These are phyloP conservation scores for Tylopilus vinaceipallidus DNA, from an alignment of 768 basidiomycete species.

Conservation along the genomic window DNA sequence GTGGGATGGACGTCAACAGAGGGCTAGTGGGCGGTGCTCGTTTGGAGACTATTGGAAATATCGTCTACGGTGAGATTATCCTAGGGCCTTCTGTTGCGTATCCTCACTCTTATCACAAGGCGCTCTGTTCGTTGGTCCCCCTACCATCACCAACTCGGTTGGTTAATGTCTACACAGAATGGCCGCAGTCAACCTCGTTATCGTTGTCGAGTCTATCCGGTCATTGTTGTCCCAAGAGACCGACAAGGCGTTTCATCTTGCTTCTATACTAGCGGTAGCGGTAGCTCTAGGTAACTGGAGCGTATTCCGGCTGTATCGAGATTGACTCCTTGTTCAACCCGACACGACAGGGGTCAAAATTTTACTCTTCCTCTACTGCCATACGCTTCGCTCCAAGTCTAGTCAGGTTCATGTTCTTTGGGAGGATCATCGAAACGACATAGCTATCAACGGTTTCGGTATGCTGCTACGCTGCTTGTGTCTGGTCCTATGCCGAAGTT, in stretches of 20 bases:
- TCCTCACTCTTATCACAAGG: conserved; percentile 35
- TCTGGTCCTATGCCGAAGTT: background rate
- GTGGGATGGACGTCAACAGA: conserved; percentile 74
- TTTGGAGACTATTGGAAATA: conserved; percentile 86
- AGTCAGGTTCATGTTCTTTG: conserved; percentile 94
- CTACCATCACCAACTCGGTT: background rate
- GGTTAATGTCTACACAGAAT: conserved; percentile 50
- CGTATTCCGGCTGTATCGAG: no score
- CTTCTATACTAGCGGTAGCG: conserved; percentile 79
- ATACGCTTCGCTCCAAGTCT: conserved; percentile 70
- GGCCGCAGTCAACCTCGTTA: conserved; percentile 87
- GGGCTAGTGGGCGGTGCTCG: conserved; percentile 94
- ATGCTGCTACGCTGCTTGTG: conserved; percentile 13
- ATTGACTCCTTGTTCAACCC: no score
- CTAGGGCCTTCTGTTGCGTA: background rate
- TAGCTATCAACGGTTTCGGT: conserved; percentile 84
- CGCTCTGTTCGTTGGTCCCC: conserved; percentile 37
- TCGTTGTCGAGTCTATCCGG: conserved; percentile 84
- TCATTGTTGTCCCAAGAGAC: conserved; percentile 62
- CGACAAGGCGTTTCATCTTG: conserved; percentile 64
- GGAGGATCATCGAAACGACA: conserved; percentile 95
- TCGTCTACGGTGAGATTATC: conserved; percentile 63
- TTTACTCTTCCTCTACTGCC: conserved; percentile 84
- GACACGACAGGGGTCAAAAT: conserved; percentile 78
- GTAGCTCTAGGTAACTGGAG: conserved; percentile 61